A percentile compares a stretch with the other conserved stretches of the same genome.
These are phyloP conservation scores for Aureobasidium vineae DNA, from an alignment of 2,329 filamentous ascomycete genomes.

Conservation along the genomic window DNA sequence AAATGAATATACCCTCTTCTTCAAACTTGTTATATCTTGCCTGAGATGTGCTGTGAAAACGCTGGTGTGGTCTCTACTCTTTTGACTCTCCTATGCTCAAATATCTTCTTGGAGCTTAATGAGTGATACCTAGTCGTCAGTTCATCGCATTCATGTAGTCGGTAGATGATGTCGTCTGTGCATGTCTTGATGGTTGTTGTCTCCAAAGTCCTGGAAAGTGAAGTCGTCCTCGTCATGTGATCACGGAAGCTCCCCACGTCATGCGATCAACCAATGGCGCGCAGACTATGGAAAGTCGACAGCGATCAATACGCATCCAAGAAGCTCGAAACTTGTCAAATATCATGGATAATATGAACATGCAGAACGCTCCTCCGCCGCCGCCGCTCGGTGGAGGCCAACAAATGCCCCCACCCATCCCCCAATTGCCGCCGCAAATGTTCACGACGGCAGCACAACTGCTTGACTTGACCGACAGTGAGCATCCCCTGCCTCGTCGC, in stretches of 20 bases:
- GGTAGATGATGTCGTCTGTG: too few relatives aligned
- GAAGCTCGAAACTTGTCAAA: neutral
- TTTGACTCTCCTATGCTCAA: too few relatives aligned
- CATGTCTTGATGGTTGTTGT: too few relatives aligned
- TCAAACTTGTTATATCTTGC: neutral
- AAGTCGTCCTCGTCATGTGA: neutral
- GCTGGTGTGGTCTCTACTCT: too few relatives aligned
- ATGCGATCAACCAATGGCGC: conserved; percentile 1
- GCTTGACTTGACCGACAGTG: conserved; percentile 95
- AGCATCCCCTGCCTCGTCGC: conserved; percentile 41
- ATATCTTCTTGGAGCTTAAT: too few relatives aligned
- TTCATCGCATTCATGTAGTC: too few relatives aligned
- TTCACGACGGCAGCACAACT: conserved; percentile 97
- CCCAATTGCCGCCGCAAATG: conserved; percentile 87
- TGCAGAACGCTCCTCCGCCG: conserved; percentile 35
- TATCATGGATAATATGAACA: conserved; percentile 38
- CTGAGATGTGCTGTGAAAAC: too few relatives aligned
- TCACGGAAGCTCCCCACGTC: neutral
- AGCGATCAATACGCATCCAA: neutral
- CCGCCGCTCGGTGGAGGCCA: conserved; percentile 24
- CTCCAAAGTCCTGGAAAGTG: too few relatives aligned
- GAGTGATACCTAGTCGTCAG: too few relatives aligned
- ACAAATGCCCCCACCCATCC: conserved; percentile 43
- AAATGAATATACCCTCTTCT: conserved; percentile 20
- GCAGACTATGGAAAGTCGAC: conserved; percentile 2